These are phyloP conservation scores for Fusarium virguliforme DNA, from an alignment of 2,329 filamentous ascomycete species.

Conservation along the genomic window DNA sequence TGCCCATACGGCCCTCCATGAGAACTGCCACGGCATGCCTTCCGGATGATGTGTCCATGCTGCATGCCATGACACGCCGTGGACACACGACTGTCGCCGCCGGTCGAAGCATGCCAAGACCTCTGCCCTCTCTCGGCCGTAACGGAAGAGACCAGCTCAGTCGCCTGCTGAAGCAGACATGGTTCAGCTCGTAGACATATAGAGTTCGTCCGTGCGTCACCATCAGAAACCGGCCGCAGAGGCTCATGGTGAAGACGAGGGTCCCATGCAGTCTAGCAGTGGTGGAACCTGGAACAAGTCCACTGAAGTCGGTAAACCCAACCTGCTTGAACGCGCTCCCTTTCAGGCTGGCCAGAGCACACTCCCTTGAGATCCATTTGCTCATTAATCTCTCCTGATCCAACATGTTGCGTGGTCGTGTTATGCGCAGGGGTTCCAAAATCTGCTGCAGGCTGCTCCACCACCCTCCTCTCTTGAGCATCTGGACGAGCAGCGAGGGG, in stretches of 20 bases:
- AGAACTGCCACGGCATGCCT: slow-evolving; percentile 72
- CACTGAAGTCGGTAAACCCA: slow-evolving; percentile 57
- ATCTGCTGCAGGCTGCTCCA: slow-evolving; percentile 58
- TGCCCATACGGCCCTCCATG: slow-evolving; percentile 72
- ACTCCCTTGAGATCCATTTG: slow-evolving; percentile 62
- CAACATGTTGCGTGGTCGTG: slow-evolving; percentile 24
- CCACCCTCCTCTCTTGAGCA: slow-evolving; percentile 72
- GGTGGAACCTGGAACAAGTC: slow-evolving; percentile 48
- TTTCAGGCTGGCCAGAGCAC: slow-evolving; percentile 44
- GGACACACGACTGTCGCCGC: slow-evolving; percentile 72
- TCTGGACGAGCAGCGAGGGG: slow-evolving; percentile 63
- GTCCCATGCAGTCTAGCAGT: slow-evolving; percentile 48
- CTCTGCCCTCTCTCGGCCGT: slow-evolving; percentile 44
- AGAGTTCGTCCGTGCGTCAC: slow-evolving; percentile 69
- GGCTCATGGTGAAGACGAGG: slow-evolving; percentile 67
- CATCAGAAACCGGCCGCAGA: slow-evolving; percentile 72
- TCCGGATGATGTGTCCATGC: slow-evolving; percentile 74
- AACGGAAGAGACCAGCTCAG: slow-evolving; percentile 50
- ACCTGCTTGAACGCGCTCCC: slow-evolving; percentile 54
- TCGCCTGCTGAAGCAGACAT: slow-evolving; percentile 54
- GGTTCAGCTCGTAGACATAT: slow-evolving; percentile 67
- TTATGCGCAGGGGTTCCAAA: slow-evolving; percentile 43
- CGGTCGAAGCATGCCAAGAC: slow-evolving; percentile 57
- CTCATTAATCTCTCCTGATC: slow-evolving; percentile 57
- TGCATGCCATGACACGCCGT: slow-evolving; percentile 70